phyloP scores from a whole-genome alignment of 2,329 filamentous ascomycete genomes.

The Phialocephala subalpina region DNA sequence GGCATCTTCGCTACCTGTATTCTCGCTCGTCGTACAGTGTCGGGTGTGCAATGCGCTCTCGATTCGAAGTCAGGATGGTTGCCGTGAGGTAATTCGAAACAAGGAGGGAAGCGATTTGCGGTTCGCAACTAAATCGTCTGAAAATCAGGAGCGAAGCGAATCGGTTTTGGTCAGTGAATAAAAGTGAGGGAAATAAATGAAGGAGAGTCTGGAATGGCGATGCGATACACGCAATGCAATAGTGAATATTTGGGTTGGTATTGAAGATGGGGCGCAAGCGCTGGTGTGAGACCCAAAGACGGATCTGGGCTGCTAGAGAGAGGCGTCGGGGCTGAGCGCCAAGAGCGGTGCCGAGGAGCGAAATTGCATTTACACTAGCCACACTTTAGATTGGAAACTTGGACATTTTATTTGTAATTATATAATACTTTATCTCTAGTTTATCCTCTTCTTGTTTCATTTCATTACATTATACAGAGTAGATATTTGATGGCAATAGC shows the following conservation, averaged over 20 bases:
- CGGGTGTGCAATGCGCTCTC: background rate
- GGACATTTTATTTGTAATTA: background rate
- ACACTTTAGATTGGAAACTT: background rate
- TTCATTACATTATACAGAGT: background rate
- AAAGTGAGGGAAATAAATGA: background rate
- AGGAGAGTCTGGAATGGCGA: slow-evolving; percentile 6
- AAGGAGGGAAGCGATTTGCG: background rate
- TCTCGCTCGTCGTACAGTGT: background rate
- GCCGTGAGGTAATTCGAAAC: background rate
- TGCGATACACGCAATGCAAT: background rate
- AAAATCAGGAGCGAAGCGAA: too few species aligned
- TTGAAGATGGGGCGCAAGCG: slow-evolving; percentile 1
- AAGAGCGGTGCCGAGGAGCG: background rate
- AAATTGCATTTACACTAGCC: slow-evolving; percentile 3
- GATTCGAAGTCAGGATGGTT: background rate
- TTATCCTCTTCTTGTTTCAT: background rate
- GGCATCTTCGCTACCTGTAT: slow-evolving; percentile 35
- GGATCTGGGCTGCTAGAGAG: background rate
- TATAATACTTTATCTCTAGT: background rate
- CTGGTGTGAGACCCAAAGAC: background rate
- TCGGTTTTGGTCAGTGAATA: background rate
- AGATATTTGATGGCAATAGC: background rate
- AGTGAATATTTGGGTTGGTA: background rate
- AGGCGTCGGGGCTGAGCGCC: slow-evolving; percentile 1
- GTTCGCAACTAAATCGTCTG: background rate